Base-by-base conservation (phyloP, 2,329 filamentous ascomycete species). In the Fusarium pilosicola region DNA sequence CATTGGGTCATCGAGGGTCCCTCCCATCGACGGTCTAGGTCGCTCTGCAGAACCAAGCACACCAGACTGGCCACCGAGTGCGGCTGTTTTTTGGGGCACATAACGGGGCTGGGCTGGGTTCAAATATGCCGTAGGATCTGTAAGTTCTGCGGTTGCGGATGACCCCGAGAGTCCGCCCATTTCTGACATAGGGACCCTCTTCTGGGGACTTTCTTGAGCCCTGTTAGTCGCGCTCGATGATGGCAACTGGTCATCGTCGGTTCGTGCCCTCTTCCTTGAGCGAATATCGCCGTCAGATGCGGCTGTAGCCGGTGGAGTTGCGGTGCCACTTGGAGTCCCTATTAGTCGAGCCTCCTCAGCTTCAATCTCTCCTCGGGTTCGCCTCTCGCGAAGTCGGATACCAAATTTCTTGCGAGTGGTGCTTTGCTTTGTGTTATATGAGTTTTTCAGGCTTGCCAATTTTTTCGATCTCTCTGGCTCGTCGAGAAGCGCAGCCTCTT, bases 331-430 rank as follows among this genome's bases (percentile, higher is more conserved):
- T 11, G 62, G 38, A 14, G 71, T 58, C 7, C 74, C 74, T 22
- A 82, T 57, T 7, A 85, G 76, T 18, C 84, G 83, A 59, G 81
- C 79, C 15, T 85, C 84, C n/a, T 84, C 81, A 14, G 83, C 82
- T 6, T 85, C 81, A 22, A 88, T 85, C 66, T 87, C 85, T 1
- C 81, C 82, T 67, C 78, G 85, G 6, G 84, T 85, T 2, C 88
- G 85, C 18, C 87, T 81, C 70, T 85, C 83, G 1, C 87, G 84
- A 20, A 90, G 82, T 4, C 84, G 84, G 38, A 90, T 87, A n/a
- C 88, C 88, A 68, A 86, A 90, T 68, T 85, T 89, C 76, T 88
- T 90, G 18, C 88, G 85, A 7, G 88, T 86, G n/a, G 84, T 83
- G 60, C 86, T 89, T 76, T 89, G 87, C 64, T 88, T 88, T 7